phyloP scores from a whole-genome alignment of 768 basidiomycete genomes.

The Agaricus subrufescens region DNA sequence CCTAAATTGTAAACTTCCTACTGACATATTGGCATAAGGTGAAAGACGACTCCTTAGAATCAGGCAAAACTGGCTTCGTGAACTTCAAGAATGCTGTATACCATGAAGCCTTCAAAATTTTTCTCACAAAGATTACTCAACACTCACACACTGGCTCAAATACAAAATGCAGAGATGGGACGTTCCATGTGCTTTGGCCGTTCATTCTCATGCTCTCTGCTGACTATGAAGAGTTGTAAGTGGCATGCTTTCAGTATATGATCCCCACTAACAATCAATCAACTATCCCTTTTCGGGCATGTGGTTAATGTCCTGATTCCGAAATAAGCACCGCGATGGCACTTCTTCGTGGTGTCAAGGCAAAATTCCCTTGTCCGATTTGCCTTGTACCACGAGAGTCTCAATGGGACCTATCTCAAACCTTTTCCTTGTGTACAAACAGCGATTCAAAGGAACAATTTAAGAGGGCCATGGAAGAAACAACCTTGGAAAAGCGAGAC shows the following conservation, averaged over 20 bases:
- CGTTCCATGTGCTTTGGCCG: constrained; percentile 26
- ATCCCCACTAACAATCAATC: too few species aligned
- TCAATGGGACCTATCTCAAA: constrained; percentile 16
- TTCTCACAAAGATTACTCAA: constrained; percentile 22
- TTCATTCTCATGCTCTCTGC: constrained; percentile 32
- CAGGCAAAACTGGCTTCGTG: constrained; percentile 23
- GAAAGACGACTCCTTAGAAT: constrained; percentile 21
- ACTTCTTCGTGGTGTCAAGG: constrained; percentile 21
- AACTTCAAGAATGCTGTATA: constrained; percentile 31
- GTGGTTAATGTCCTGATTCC: too few species aligned
- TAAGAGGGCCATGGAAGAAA: constrained; percentile 9
- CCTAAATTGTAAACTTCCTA: too few species aligned
- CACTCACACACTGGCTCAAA: constrained; percentile 9
- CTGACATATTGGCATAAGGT: too few species aligned
- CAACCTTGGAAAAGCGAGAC: constrained; percentile 11
- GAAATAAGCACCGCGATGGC: constrained; percentile 34
- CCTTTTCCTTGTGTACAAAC: constrained; percentile 11
- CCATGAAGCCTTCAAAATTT: constrained; percentile 28
- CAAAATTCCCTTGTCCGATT: constrained; percentile 28
- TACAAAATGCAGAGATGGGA: constrained; percentile 13
- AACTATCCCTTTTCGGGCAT: too few species aligned
- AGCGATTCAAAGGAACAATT: constrained; percentile 12
- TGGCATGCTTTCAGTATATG: too few species aligned
- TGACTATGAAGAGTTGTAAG: constrained; percentile 45
- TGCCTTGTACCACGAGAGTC: constrained; percentile 25